Percentiles rank a stretch among this genome's conserved stretches.
Evolutionary conservation across 2,329 filamentous ascomycete genomes (phyloP).

Genomic region (Trichophyton benhamiae): DNA sequence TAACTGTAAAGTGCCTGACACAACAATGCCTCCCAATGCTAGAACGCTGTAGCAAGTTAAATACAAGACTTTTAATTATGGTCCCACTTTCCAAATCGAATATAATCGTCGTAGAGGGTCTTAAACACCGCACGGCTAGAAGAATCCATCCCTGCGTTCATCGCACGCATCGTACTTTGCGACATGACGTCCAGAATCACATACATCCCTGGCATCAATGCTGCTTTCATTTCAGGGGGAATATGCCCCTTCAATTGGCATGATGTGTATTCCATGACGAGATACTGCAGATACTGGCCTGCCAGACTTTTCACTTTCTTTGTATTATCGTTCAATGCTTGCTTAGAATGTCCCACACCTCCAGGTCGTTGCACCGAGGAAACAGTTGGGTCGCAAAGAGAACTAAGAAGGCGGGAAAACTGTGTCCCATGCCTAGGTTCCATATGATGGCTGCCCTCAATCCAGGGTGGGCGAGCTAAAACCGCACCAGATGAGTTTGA

Average conservation of each 20-base stretch:
- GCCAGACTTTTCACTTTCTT: slow-evolving; percentile 47
- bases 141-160: slow-evolving; percentile 42
- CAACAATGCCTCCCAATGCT: neutral
- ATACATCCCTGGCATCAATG: slow-evolving; percentile 41
- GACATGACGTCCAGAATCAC: slow-evolving; percentile 43
- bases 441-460: slow-evolving; percentile 16
- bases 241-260: slow-evolving; percentile 41
- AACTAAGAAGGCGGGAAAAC: slow-evolving; percentile 45
- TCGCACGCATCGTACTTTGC: slow-evolving; percentile 36
- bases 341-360: slow-evolving; percentile 25
- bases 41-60: neutral
- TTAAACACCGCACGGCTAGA: slow-evolving; percentile 43
- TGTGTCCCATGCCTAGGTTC: slow-evolving; percentile 35
- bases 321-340: slow-evolving; percentile 45
- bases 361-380: slow-evolving; percentile 38
- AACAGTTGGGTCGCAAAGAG: slow-evolving; percentile 49
- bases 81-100: slow-evolving; percentile 37
- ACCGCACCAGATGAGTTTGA: slow-evolving; percentile 6
- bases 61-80: slow-evolving; percentile 23
- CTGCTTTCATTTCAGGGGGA: slow-evolving; percentile 41
- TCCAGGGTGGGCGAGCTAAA: slow-evolving; percentile 17
- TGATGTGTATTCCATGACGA: slow-evolving; percentile 46
- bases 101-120: slow-evolving; percentile 42
- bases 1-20: neutral
- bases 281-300: slow-evolving; percentile 45